phyloP scores from a whole-genome alignment of 169 alveolate species.

The Miamiensis avidus region DNA sequence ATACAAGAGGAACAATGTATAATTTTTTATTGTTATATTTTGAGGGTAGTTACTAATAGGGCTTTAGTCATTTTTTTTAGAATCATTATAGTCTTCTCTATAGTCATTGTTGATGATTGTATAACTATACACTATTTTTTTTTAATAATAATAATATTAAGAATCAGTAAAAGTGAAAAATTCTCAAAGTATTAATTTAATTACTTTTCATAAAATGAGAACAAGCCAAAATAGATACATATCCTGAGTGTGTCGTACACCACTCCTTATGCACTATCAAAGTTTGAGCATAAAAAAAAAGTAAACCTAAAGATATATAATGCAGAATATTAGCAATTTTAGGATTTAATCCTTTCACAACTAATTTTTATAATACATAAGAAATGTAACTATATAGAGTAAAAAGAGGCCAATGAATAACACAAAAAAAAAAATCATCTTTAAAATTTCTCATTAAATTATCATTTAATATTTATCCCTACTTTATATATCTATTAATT shows the following conservation, averaged over 20 bases:
- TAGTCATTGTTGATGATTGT: background rate
- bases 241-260: slow-evolving; percentile 13
- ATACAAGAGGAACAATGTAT: slow-evolving; percentile 22
- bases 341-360: background rate
- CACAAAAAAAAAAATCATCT: slow-evolving; percentile 15
- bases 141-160: too few species aligned
- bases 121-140: slow-evolving; percentile 1
- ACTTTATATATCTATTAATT: background rate
- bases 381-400: background rate
- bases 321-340: background rate
- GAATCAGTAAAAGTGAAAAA: background rate
- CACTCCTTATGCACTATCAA: background rate
- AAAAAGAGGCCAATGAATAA: slow-evolving; percentile 9
- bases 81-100: background rate
- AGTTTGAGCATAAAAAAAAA: background rate
- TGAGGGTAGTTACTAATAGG: slow-evolving; percentile 16
- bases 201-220: slow-evolving; percentile 6
- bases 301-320: background rate
- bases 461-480: background rate
- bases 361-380: background rate
- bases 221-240: background rate
- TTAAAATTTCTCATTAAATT: slow-evolving; percentile 7
- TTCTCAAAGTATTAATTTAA: too few species aligned
- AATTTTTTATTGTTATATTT: slow-evolving; percentile 23
- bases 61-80: background rate